Percentiles rank a stretch among this genome's conserved stretches.
Conservation (phyloP, 2,329 filamentous ascomycete genomes). For the Kalmusia sp. region DNA sequence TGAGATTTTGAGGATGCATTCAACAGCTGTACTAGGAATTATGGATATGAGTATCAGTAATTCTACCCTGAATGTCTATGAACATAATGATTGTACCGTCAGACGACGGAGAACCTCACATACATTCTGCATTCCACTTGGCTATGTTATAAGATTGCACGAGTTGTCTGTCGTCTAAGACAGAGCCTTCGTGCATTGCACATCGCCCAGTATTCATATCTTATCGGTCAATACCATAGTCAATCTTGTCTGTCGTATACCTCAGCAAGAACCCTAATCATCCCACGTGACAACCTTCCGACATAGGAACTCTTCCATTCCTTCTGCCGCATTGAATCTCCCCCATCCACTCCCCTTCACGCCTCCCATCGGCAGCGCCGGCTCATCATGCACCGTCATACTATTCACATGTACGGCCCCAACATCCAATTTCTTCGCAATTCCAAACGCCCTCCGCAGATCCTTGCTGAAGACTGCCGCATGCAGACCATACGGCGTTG, state of each 20-base stretch:
- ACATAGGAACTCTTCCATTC: constrained; percentile 18
- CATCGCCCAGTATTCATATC: too few species aligned
- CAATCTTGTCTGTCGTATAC: too few species aligned
- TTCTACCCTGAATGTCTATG: too few species aligned
- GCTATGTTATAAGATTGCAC: background rate
- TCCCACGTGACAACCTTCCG: constrained; percentile 19
- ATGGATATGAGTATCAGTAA: too few species aligned
- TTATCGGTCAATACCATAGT: too few species aligned
- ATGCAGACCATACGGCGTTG: constrained; percentile 19
- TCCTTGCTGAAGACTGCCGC: constrained; percentile 21
- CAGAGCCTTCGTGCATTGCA: too few species aligned
- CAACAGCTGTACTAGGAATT: too few species aligned
- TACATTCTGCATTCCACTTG: too few species aligned
- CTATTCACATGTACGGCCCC: constrained; percentile 27
- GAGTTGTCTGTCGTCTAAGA: too few species aligned
- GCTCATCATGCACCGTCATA: constrained; percentile 25
- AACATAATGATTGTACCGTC: too few species aligned
- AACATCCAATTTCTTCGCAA: constrained; percentile 22
- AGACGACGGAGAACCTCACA: too few species aligned
- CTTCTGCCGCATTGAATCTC: constrained; percentile 19
- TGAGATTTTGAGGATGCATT: background rate
- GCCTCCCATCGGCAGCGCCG: constrained; percentile 20
- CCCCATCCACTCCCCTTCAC: constrained; percentile 24
- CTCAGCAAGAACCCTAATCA: constrained; percentile 10
- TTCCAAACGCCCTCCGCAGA: constrained; percentile 11